These are phyloP conservation scores for Fagus crenata DNA, from an alignment of 306 rosid genomes.

Conservation along the genomic window DNA sequence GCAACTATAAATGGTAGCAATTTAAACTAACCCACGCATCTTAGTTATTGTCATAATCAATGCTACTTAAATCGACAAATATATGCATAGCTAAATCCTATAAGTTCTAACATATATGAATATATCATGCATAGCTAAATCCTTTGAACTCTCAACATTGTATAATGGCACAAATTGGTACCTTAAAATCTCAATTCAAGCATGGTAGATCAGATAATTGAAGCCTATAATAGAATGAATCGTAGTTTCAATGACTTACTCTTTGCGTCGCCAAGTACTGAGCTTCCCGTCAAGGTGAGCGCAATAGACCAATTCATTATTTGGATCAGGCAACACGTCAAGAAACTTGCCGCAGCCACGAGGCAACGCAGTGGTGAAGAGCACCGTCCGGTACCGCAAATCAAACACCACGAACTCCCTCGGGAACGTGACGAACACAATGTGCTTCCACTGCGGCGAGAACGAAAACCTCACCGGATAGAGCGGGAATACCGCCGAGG, in stretches of 20 bases:
- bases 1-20: neutral
- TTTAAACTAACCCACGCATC: neutral
- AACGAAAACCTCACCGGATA: slow-evolving; percentile 56
- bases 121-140: neutral
- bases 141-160: neutral
- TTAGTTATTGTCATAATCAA: neutral
- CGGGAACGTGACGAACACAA: slow-evolving; percentile 79
- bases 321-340: slow-evolving; percentile 85
- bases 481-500: slow-evolving; percentile 64
- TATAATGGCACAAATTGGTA: neutral
- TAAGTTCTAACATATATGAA: too few relatives aligned
- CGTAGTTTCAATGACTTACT: slow-evolving; percentile 43
- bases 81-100: too few relatives aligned
- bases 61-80: neutral
- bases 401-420: slow-evolving; percentile 87
- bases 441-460: slow-evolving; percentile 79
- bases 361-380: slow-evolving; percentile 63
- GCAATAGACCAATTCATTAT: slow-evolving; percentile 72
- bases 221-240: neutral
- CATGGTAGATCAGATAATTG: neutral
- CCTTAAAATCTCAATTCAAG: neutral
- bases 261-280: slow-evolving; percentile 92
- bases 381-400: slow-evolving; percentile 71
- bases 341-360: slow-evolving; percentile 89
- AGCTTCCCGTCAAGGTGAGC: slow-evolving; percentile 90